Evolutionary conservation across 2,329 filamentous ascomycete species (phyloP).

Genomic region (Botryotinia convoluta): DNA sequence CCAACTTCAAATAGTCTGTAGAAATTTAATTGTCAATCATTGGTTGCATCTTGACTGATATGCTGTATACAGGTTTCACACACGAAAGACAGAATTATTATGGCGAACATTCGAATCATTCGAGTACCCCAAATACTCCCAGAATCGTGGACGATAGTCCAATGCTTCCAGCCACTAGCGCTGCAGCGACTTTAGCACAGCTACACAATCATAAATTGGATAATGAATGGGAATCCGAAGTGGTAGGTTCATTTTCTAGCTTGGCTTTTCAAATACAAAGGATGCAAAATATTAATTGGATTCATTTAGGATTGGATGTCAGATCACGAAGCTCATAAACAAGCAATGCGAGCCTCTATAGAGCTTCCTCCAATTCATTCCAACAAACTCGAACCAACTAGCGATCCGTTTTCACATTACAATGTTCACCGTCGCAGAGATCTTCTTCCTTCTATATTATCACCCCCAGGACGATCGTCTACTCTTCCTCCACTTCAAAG

Average conservation of each 20-base stretch:
- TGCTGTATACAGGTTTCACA: conserved; percentile 46
- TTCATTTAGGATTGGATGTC: conserved; percentile 68
- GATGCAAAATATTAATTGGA: neutral
- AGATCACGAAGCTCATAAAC: conserved; percentile 63
- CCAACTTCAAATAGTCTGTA: conserved; percentile 34
- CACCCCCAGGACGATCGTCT: conserved; percentile 81
- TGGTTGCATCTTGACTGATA: conserved; percentile 30
- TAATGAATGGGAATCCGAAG: conserved; percentile 74
- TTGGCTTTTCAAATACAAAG: neutral
- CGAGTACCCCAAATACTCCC: conserved; percentile 65
- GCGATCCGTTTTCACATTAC: conserved; percentile 67
- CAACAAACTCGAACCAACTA: conserved; percentile 51
- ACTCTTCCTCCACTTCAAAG: conserved; percentile 82
- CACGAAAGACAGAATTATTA: conserved; percentile 66
- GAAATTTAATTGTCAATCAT: conserved; percentile 16
- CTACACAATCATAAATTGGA: conserved; percentile 76
- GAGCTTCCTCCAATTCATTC: conserved; percentile 69
- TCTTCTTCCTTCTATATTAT: conserved; percentile 77
- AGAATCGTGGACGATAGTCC: conserved; percentile 67
- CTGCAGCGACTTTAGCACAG: conserved; percentile 83
- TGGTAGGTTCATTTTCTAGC: conserved; percentile 51
- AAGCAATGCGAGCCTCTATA: conserved; percentile 61
- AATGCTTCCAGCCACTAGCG: conserved; percentile 67
- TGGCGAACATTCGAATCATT: conserved; percentile 52
- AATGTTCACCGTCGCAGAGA: conserved; percentile 64